Base-by-base conservation (phyloP, 2,329 filamentous ascomycete genomes). In the Exophiala dermatitidis region DNA sequence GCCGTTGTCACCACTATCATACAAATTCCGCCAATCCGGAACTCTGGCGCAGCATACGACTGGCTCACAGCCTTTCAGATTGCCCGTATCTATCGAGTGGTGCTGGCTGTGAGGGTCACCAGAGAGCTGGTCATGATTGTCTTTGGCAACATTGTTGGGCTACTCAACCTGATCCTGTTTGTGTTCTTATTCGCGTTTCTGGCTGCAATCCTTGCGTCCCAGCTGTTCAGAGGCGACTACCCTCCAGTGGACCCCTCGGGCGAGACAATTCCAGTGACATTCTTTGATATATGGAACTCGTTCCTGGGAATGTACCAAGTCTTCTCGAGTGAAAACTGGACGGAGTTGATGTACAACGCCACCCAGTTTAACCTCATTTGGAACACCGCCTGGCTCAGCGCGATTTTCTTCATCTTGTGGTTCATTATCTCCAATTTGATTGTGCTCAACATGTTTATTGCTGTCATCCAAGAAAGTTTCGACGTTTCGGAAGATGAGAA, bases 381-480 rank as follows among this genome's bases (percentile, higher is more conserved):
- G 61, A 77, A 83, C 37, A 94, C 88, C n/a, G 81, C 87, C 5
- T 97, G 93, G 91, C 90, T 97, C 52, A 90, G 88, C 6, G 90
- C 91, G 5, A 78, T 88, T 1, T 96, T 98, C 63, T 78, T 95
- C 62, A 88, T 96, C 59, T 79, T 90, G 61, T 98, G 93, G 93
- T 97, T 95, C 70, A 93, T 95, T 53, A 78, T 98, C 41, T 80
- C 90, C 4, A 96, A 94, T 69, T 91, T 97, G 67, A 95, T 98
- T 72, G 81, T 97, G 57, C 74, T 98, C 74, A 98, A 97, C 67
- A 98, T 98, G 93, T 98, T 98, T 76, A 97, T 98, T 87, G 93
- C 93, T 77, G 93, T 98, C 72, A 98, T 98, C 61, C 93, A 98
- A 69, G 93, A 98, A 67, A 98, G 95, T 66, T 98, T 98, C 67